phyloP scores from a whole-genome alignment of 495 filamentous ascomycete genomes.

The Penicillium simplicissimum region DNA sequence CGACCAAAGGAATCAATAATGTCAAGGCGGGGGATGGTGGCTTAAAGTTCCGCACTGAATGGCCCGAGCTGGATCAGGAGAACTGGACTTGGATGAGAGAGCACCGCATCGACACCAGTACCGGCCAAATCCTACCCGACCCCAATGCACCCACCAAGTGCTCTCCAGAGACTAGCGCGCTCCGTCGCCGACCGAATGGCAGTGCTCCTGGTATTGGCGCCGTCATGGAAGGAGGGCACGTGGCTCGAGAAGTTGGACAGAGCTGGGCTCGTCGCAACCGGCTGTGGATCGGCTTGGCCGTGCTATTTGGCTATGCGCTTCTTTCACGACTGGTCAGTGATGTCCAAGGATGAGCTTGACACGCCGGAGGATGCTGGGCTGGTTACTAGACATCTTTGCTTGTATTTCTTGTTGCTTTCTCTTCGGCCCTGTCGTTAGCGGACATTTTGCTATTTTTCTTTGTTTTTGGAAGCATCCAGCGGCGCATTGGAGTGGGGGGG shows the following conservation, averaged over 20 bases:
- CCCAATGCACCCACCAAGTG: conserved; percentile 45
- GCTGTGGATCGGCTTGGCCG: conserved; percentile 62
- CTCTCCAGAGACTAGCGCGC: conserved; percentile 64
- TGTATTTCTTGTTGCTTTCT: conserved; percentile 4
- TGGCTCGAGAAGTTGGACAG: conserved; percentile 72
- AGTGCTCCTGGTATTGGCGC: conserved; percentile 73
- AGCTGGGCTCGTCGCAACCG: conserved; percentile 80
- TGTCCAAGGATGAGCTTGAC: conserved; percentile 37
- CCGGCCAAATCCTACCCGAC: conserved; percentile 60
- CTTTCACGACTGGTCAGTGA: conserved; percentile 71
- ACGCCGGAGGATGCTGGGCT: conserved; percentile 1
- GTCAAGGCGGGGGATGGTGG: conserved; percentile 88
- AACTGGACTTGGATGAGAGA: conserved; percentile 94
- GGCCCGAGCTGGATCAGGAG: conserved; percentile 85
- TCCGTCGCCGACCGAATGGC: conserved; percentile 64
- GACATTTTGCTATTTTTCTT: neutral
- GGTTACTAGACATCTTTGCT: conserved; percentile 8
- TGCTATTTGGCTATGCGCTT: conserved; percentile 77
- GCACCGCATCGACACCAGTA: conserved; percentile 74
- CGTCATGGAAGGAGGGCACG: conserved; percentile 74
- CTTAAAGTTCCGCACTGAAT: conserved; percentile 83
- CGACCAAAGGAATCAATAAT: conserved; percentile 60
- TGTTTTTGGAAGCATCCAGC: conserved; percentile 19
- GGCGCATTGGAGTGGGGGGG: conserved; percentile 22
- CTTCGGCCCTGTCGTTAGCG: conserved; percentile 16